phyloP scores from a whole-genome alignment of 2,329 filamentous ascomycete genomes.

The Fusarium continuum region DNA sequence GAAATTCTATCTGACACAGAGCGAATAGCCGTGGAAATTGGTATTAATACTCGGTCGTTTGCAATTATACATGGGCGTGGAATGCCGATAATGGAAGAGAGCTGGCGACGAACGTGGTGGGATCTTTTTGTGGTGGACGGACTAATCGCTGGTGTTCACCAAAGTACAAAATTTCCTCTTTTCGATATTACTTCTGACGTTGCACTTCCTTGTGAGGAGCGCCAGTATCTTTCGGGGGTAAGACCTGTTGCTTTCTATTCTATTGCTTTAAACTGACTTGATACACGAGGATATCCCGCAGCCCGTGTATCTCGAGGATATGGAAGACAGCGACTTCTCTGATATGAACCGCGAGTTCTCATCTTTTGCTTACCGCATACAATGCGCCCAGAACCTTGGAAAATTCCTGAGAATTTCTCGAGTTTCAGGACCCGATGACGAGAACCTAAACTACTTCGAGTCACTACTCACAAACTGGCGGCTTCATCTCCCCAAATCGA shows the following conservation, averaged over 20 bases:
- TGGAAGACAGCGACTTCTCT: slow-evolving; percentile 79
- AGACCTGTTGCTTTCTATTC: slow-evolving; percentile 35
- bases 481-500: slow-evolving; percentile 77
- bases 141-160: slow-evolving; percentile 83
- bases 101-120: slow-evolving; percentile 92
- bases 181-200: slow-evolving; percentile 75
- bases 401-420: slow-evolving; percentile 72
- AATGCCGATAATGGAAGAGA: slow-evolving; percentile 78
- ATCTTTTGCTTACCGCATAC: slow-evolving; percentile 85
- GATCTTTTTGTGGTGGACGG: slow-evolving; percentile 82
- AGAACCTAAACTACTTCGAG: slow-evolving; percentile 62
- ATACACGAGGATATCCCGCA: slow-evolving; percentile 61
- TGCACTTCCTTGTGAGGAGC: slow-evolving; percentile 82
- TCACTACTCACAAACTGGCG: slow-evolving; percentile 75
- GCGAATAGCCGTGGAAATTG: slow-evolving; percentile 76
- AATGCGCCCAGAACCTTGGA: slow-evolving; percentile 80
- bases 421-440: slow-evolving; percentile 62
- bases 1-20: slow-evolving; percentile 74
- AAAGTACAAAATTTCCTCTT: slow-evolving; percentile 74
- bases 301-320: slow-evolving; percentile 73
- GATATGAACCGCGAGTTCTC: slow-evolving; percentile 78
- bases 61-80: slow-evolving; percentile 70
- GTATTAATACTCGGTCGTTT: slow-evolving; percentile 76
- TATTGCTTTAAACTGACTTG: slow-evolving; percentile 19
- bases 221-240: slow-evolving; percentile 71